Conservation (phyloP, 2,329 filamentous ascomycete species). For the Hymenoscyphus linearis region DNA sequence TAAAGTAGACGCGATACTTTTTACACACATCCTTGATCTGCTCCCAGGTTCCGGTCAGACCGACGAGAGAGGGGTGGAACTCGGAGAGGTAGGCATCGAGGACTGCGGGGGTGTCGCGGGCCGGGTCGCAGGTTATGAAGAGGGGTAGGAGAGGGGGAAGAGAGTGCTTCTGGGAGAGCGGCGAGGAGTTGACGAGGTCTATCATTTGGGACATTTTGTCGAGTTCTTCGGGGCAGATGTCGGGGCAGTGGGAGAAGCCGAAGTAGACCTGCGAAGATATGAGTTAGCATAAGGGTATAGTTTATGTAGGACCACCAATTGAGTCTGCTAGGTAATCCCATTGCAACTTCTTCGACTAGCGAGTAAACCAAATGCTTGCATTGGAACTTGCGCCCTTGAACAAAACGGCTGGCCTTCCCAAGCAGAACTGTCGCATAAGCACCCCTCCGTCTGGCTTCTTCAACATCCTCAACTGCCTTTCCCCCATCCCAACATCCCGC, state of each 20-base stretch:
- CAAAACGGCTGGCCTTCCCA: no score
- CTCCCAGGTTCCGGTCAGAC: constrained; percentile 88
- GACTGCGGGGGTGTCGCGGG: constrained; percentile 79
- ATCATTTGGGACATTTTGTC: constrained; percentile 99
- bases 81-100: constrained; percentile 81
- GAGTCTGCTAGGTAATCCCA: no score
- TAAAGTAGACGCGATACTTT: constrained; percentile 95
- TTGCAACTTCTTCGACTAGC: no score
- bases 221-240: constrained; percentile 97
- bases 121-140: constrained; percentile 95
- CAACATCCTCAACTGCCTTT: neutral
- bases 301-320: neutral
- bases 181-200: constrained; percentile 51
- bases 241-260: constrained; percentile 95
- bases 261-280: constrained; percentile 71
- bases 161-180: constrained; percentile 33
- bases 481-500: neutral
- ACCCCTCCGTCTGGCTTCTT: neutral
- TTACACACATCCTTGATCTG: constrained; percentile 94
- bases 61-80: constrained; percentile 82
- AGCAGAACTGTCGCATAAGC: no score
- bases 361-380: no score
- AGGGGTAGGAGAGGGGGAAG: constrained; percentile 59
- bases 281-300: no score
- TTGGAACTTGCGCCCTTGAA: no score